These are phyloP conservation scores for Colletotrichum aenigma DNA, from an alignment of 2,329 filamentous ascomycete genomes.

Conservation along the genomic window DNA sequence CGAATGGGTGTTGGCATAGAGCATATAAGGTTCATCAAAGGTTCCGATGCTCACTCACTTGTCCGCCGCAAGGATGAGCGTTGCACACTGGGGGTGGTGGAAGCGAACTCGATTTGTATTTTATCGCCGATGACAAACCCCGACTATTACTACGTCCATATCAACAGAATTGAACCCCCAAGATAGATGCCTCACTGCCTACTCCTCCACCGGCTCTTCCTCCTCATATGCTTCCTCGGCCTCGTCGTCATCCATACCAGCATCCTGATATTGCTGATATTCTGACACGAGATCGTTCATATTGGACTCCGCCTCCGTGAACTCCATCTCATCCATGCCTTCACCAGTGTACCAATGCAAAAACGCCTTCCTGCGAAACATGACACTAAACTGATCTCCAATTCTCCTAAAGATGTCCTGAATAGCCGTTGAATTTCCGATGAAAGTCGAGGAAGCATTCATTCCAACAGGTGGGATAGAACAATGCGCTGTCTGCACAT, in stretches of 20 bases:
- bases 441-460: conserved; percentile 98
- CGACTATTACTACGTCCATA: too few species aligned
- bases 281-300: conserved; percentile 99
- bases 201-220: conserved; percentile 71
- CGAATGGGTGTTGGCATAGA: too few species aligned
- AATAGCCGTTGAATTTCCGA: conserved; percentile 99
- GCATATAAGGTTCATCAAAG: too few species aligned
- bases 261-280: conserved; percentile 99
- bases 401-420: conserved; percentile 99
- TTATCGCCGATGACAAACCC: too few species aligned
- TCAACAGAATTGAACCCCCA: too few species aligned
- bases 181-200: neutral
- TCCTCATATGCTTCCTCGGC: conserved; percentile 88
- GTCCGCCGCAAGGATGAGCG: too few species aligned
- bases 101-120: too few species aligned
- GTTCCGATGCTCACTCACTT: too few species aligned
- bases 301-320: conserved; percentile 99
- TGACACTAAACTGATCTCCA: conserved; percentile 98
- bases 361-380: conserved; percentile 99
- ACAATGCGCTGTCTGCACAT: conserved; percentile 98
- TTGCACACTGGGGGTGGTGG: too few species aligned
- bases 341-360: conserved; percentile 99
- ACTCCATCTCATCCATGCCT: conserved; percentile 99
- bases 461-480: conserved; percentile 96
- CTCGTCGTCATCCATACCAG: conserved; percentile 87